Conservation (phyloP, 1,284 basidiomycete species). For the Leccinum pseudoinsigne region DNA sequence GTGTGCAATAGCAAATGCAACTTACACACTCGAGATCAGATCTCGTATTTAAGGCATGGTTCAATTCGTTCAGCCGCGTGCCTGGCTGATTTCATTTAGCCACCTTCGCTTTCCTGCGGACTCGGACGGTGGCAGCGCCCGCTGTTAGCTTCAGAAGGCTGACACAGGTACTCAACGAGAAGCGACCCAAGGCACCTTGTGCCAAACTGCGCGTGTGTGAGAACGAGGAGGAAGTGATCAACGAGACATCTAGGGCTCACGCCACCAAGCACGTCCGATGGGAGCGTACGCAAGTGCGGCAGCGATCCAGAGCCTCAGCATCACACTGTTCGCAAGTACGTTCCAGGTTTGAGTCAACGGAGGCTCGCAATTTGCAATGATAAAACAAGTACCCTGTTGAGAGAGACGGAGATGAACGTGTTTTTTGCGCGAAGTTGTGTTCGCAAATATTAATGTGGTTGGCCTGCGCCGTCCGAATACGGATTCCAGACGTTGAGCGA, state of each 20-base stretch:
- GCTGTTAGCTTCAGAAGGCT: constrained; percentile 16
- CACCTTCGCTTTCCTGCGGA: constrained; percentile 33
- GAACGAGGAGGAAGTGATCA: constrained; percentile 21
- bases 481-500: constrained; percentile 5
- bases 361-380: constrained; percentile 23
- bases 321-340: constrained; percentile 5
- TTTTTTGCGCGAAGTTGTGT: constrained; percentile 15
- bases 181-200: constrained; percentile 18
- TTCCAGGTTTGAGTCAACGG: constrained; percentile 6
- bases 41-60: constrained; percentile 37
- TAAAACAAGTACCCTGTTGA: constrained; percentile 11
- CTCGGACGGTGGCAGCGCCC: constrained; percentile 24
- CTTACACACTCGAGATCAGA: constrained; percentile 36
- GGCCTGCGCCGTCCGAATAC: constrained; percentile 22
- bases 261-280: constrained; percentile 29
- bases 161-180: constrained; percentile 27
- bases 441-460: constrained; percentile 9
- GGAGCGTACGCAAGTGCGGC: constrained; percentile 8
- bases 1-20: constrained; percentile 33
- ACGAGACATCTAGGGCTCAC: constrained; percentile 20
- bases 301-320: constrained; percentile 24
- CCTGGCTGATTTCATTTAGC: constrained; percentile 40
- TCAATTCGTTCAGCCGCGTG: constrained; percentile 26
- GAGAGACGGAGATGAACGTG: constrained; percentile 30
- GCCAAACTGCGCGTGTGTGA: constrained; percentile 24